phyloP scores from a whole-genome alignment of 1,284 basidiomycete species.

The Ganoderma leucocontextum region DNA sequence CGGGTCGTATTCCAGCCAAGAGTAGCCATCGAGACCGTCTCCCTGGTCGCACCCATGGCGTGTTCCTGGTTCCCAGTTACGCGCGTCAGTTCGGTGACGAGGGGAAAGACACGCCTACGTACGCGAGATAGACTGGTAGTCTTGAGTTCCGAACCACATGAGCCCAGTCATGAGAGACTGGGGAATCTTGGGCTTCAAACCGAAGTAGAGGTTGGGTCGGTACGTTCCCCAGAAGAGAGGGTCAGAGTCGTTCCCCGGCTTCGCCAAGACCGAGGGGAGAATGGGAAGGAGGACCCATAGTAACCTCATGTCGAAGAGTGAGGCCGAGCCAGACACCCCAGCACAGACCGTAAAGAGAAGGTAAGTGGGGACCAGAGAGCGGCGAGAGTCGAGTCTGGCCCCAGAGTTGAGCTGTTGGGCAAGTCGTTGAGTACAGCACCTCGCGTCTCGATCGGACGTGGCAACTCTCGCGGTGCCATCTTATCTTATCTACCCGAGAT shows the following conservation, averaged over 20 bases:
- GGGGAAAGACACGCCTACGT: conserved; percentile 40
- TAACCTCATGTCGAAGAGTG: conserved; percentile 38
- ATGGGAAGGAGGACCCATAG: conserved; percentile 43
- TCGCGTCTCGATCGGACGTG: conserved; percentile 28
- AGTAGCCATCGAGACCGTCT: conserved; percentile 83
- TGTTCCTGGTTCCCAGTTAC: conserved; percentile 56
- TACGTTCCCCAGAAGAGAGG: conserved; percentile 92
- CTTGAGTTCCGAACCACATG: conserved; percentile 89
- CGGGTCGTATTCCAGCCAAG: conserved; percentile 89
- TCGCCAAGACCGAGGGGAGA: conserved; percentile 36
- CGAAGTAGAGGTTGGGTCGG: conserved; percentile 93
- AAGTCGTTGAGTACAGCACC: conserved; percentile 10
- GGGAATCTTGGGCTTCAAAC: conserved; percentile 84
- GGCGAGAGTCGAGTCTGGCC: neutral
- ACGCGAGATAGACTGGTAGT: conserved; percentile 78
- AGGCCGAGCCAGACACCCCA: neutral
- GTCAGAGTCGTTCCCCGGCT: conserved; percentile 55
- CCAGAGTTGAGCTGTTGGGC: neutral
- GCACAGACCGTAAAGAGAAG: neutral
- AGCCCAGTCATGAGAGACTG: conserved; percentile 91
- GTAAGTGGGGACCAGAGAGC: neutral
- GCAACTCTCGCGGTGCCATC: conserved; percentile 23
- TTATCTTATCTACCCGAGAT: conserved; percentile 20
- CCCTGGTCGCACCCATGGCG: conserved; percentile 93
- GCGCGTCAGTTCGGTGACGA: conserved; percentile 19